Evolutionary conservation across 2,329 filamentous ascomycete species (phyloP).

Genomic region (Xylaria sp.): DNA sequence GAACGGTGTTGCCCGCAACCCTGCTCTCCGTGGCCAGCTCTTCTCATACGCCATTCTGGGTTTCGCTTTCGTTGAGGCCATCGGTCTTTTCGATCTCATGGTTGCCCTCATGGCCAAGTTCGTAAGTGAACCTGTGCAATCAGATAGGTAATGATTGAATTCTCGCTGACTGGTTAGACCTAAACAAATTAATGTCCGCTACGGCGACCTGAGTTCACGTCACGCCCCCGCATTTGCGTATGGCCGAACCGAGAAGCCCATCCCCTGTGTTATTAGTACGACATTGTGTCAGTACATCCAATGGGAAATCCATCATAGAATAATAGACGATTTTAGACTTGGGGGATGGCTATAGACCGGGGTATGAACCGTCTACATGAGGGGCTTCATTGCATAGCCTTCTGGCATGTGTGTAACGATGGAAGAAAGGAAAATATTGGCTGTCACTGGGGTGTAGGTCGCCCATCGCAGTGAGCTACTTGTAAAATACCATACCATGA

Average conservation of each 20-base stretch:
- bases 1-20: conserved; percentile 92
- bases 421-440: conserved; percentile 44
- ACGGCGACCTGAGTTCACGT: conserved; percentile 48
- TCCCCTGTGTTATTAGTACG: conserved; percentile 39
- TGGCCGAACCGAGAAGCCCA: conserved; percentile 43
- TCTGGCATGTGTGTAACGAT: conserved; percentile 50
- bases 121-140: conserved; percentile 62
- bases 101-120: conserved; percentile 95
- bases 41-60: conserved; percentile 96
- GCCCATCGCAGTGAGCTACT: conserved; percentile 25
- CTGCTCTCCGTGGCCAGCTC: conserved; percentile 91
- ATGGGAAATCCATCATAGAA: conserved; percentile 51
- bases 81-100: conserved; percentile 89
- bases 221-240: conserved; percentile 47
- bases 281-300: conserved; percentile 44
- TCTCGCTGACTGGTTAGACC: conserved; percentile 45
- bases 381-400: conserved; percentile 49
- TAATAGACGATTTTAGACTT: conserved; percentile 51
- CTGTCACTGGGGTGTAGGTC: conserved; percentile 18
- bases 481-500: conserved; percentile 39
- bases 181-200: conserved; percentile 49
- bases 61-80: conserved; percentile 95
- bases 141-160: conserved; percentile 13
- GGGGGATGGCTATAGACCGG: conserved; percentile 41
- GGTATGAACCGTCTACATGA: conserved; percentile 40